Conservation (phyloP, 2,329 filamentous ascomycete genomes). For the Septoria linicola region DNA sequence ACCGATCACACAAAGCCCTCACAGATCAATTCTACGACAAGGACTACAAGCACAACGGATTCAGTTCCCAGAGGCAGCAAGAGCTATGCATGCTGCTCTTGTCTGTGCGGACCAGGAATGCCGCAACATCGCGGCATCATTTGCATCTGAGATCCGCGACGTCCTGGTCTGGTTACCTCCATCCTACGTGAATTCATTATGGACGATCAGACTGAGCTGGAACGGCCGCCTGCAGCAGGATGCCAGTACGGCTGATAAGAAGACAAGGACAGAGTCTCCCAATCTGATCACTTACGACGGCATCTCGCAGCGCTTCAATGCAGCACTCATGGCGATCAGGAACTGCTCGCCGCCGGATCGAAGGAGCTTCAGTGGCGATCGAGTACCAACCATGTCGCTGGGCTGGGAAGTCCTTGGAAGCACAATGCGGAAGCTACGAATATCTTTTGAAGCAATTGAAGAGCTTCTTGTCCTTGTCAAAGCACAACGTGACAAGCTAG, state of each 20-base stretch:
- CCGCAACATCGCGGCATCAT: slow-evolving; percentile 18
- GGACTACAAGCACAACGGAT: background rate
- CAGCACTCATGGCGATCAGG: slow-evolving; percentile 16
- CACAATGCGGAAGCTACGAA: slow-evolving; percentile 22
- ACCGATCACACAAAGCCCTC: background rate
- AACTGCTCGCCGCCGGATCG: slow-evolving; percentile 16
- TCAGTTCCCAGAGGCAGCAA: slow-evolving; percentile 21
- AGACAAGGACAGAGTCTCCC: background rate
- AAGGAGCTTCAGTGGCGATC: background rate
- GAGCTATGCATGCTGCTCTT: slow-evolving; percentile 19
- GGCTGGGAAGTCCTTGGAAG: slow-evolving; percentile 23
- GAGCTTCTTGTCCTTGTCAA: slow-evolving; percentile 21
- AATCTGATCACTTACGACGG: slow-evolving; percentile 11
- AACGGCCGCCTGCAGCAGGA: slow-evolving; percentile 12
- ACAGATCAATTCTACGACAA: background rate
- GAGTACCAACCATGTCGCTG: background rate
- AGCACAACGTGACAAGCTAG: slow-evolving; percentile 18
- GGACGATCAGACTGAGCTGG: slow-evolving; percentile 22
- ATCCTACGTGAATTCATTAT: slow-evolving; percentile 17
- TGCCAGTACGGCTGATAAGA: background rate
- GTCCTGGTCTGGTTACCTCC: slow-evolving; percentile 20
- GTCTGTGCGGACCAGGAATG: slow-evolving; percentile 20
- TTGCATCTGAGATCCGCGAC: slow-evolving; percentile 9
- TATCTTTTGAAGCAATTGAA: slow-evolving; percentile 24
- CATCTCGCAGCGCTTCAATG: slow-evolving; percentile 14